Base-by-base conservation (phyloP, 768 basidiomycete genomes). In the Xerocomus brunneocitrinus region DNA sequence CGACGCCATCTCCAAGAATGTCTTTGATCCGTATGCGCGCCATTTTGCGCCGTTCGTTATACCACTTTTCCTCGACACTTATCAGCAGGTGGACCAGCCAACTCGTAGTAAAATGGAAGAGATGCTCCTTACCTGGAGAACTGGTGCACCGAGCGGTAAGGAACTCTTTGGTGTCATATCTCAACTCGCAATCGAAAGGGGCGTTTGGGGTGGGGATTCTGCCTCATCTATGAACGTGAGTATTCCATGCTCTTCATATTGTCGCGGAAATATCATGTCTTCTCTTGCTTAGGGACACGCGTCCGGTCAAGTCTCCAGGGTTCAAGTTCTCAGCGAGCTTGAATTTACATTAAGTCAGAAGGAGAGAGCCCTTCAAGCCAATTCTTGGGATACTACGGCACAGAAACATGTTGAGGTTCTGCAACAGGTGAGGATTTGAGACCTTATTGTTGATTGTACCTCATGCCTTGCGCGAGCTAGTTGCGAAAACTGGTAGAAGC, bases 41-140 rank as follows among this genome's bases (percentile, higher is more conserved):
- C 81, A 85, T 57, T 94, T 99, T 63, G 79, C 88, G 10, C 78
- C 83, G 9, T 81, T 93, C 66, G 88, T 95, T 56, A 86, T 88
- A 52, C 79, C 84, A 22, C 73, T 95, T 16, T 98, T 94, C 73
- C 76, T 97, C 59, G 84, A 90, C 58, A 86, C 94, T 28, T 98
- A 98, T 71, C 78, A 81, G 43, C 79, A 83, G 61, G 95, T 97
- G 59, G 94, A 97, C 66, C 83, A 83, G 47, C 72, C 71, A 39
- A 95, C 91, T 25, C 85, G 89, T 56, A 82, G 83, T 67, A 98
- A 98, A 71, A 95, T 99, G 91, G 92, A 95, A 67, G 97, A 99
- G 71, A 93, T 99, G 85, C 81, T 98, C 13, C 71, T 90, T 28
- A 95, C 97, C 6, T 99, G 97, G 97, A 80, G 94, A 38, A 87